These are phyloP conservation scores for Daldinia decipiens DNA, from an alignment of 495 filamentous ascomycete genomes.

Conservation along the genomic window DNA sequence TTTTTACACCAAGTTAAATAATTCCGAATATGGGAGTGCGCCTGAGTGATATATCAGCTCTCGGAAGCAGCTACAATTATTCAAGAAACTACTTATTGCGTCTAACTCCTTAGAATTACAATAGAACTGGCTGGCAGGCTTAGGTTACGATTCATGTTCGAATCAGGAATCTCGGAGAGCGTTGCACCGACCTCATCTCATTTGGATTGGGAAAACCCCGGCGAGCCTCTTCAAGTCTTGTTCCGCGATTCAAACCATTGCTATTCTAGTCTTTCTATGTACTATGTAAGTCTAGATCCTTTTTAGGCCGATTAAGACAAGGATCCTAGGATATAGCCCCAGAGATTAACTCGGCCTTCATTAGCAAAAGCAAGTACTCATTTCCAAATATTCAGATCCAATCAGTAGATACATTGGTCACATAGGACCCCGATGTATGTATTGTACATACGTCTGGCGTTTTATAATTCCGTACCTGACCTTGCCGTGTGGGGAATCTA, in stretches of 20 bases:
- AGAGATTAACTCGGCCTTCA: not conserved
- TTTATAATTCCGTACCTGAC: conserved; percentile 30
- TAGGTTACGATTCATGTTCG: conserved; percentile 13
- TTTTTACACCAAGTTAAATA: not conserved
- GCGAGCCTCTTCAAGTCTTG: conserved; percentile 20
- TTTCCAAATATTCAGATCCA: not conserved
- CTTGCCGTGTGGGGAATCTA: conserved; percentile 37
- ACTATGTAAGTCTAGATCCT: conserved; percentile 22
- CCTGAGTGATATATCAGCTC: conserved; percentile 9
- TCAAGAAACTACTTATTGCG: not conserved
- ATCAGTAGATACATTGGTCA: not conserved
- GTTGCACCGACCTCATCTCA: conserved; percentile 41
- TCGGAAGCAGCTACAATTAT: conserved; percentile 1
- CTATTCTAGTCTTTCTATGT: not conserved
- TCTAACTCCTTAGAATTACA: not conserved
- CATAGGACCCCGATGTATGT: not conserved
- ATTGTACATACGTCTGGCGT: conserved; percentile 31
- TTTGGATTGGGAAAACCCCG: conserved; percentile 23
- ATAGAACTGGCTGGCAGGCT: conserved; percentile 20
- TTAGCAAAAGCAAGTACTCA: not conserved
- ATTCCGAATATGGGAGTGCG: not conserved
- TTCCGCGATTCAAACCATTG: conserved; percentile 7
- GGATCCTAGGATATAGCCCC: not conserved
- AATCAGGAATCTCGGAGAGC: conserved; percentile 38
- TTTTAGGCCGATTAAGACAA: not conserved